Percentiles rank a stretch among this genome's conserved stretches.
These are phyloP conservation scores for Psilocybe azurescens DNA, from an alignment of 768 basidiomycete genomes.

Conservation along the genomic window DNA sequence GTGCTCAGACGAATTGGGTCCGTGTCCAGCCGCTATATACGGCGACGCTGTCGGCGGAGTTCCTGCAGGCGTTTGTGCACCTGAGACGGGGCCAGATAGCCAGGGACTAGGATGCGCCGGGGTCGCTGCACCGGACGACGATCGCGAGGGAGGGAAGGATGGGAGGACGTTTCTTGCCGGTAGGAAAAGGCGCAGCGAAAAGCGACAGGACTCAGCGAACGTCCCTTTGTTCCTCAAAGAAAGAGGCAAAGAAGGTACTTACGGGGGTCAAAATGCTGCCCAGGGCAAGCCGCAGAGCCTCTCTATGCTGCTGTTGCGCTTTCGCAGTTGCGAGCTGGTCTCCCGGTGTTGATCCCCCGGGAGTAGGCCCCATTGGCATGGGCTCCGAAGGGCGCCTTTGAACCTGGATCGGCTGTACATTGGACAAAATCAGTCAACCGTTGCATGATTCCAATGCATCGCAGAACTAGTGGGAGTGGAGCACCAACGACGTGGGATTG, in stretches of 20 bases:
- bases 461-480: neutral
- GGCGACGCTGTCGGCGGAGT: conserved; percentile 29
- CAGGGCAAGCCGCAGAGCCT: conserved; percentile 58
- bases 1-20: conserved; percentile 32
- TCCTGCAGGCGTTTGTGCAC: conserved; percentile 33
- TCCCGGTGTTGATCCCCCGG: conserved; percentile 26
- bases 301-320: conserved; percentile 44
- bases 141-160: conserved; percentile 43
- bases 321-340: conserved; percentile 13
- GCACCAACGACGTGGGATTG: neutral
- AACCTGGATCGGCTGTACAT: conserved; percentile 39
- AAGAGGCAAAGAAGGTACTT: conserved; percentile 29
- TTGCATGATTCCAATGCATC: neutral
- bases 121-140: conserved; percentile 56
- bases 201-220: conserved; percentile 13
- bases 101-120: conserved; percentile 44
- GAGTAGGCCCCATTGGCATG: conserved; percentile 23
- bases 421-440: neutral
- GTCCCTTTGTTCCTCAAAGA: conserved; percentile 9
- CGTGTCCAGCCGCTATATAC: conserved; percentile 24
- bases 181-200: conserved; percentile 8
- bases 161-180: conserved; percentile 55
- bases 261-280: conserved; percentile 67
- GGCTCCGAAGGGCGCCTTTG: conserved; percentile 38
- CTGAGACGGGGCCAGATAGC: conserved; percentile 25